Conservation (phyloP, 2,329 filamentous ascomycete species). For the Hypoxylon sp. region DNA sequence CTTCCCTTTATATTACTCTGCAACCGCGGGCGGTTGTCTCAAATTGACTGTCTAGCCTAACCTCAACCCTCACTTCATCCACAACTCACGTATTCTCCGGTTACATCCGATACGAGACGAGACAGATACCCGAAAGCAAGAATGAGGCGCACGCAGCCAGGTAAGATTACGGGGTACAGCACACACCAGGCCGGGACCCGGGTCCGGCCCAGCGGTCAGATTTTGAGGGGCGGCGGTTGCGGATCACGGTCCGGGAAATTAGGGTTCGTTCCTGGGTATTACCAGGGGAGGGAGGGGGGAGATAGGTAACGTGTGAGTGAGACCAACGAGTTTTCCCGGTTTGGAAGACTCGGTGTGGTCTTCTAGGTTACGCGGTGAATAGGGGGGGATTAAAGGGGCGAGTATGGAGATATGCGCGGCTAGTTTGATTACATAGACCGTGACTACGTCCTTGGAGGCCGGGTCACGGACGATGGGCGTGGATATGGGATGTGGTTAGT, state of each 20-base stretch:
- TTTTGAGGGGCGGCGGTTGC: neutral
- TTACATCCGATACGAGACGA: neutral
- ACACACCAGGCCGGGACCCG: neutral
- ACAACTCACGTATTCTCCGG: neutral
- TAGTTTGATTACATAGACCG: neutral
- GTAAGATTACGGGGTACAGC: neutral
- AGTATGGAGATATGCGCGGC: neutral
- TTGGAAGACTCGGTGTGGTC: neutral
- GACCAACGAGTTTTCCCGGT: neutral
- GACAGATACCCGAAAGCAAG: neutral
- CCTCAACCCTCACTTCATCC: neutral
- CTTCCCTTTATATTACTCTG: neutral
- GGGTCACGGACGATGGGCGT: neutral
- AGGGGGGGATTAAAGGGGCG: neutral
- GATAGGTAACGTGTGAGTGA: neutral
- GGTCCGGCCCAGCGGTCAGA: neutral
- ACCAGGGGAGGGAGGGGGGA: too few relatives aligned
- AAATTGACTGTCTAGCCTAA: neutral
- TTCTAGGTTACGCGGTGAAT: neutral
- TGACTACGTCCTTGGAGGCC: neutral
- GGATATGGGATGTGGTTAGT: neutral
- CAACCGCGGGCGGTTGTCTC: neutral
- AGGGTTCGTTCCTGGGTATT: neutral
- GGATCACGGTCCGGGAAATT: conserved; percentile 7
- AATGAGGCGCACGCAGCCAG: neutral